A percentile compares a stretch with the other conserved stretches of the same genome.
These are phyloP conservation scores for Gossypium trilobum DNA, from an alignment of 441 rosid species.

Conservation along the genomic window DNA sequence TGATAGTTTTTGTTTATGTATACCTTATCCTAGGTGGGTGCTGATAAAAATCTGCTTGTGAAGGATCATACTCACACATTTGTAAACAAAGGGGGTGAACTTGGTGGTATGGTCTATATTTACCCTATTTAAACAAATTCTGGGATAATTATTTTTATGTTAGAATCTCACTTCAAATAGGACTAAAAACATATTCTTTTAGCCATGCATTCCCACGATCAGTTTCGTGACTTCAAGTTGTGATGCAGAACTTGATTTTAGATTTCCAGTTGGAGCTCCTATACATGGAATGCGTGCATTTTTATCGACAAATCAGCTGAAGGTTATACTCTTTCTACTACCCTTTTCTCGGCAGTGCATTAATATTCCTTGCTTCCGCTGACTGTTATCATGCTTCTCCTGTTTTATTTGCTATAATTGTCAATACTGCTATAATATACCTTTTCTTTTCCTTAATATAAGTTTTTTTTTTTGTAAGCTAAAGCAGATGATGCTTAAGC, in stretches of 20 bases:
- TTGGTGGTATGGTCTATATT: slow-evolving; percentile 57
- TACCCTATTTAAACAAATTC: slow-evolving; percentile 5
- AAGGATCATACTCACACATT: slow-evolving; percentile 96
- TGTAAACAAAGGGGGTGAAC: slow-evolving; percentile 73
- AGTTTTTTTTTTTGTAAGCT: neutral
- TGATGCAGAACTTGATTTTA: slow-evolving; percentile 87
- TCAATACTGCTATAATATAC: neutral
- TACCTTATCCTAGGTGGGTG: slow-evolving; percentile 56
- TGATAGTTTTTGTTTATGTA: slow-evolving; percentile 16
- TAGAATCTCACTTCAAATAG: neutral
- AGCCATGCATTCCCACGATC: neutral
- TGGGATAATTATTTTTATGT: neutral
- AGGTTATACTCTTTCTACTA: slow-evolving; percentile 34
- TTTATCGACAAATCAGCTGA: slow-evolving; percentile 74
- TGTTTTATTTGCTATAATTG: neutral
- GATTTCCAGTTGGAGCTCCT: slow-evolving; percentile 90
- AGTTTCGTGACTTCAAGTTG: slow-evolving; percentile 15
- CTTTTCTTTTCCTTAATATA: neutral
- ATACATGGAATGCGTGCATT: slow-evolving; percentile 84
- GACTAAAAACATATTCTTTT: neutral
- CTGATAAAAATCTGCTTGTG: slow-evolving; percentile 77
- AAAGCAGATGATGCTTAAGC: neutral
- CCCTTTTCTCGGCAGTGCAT: neutral
- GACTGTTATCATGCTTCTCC: neutral
- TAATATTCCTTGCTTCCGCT: neutral